Evolutionary conservation across 352 stramenopile species (phyloP), one percentile per base, ranked within the genome.

Genomic region (Hyaloperonospora arabidopsidis): DNA sequence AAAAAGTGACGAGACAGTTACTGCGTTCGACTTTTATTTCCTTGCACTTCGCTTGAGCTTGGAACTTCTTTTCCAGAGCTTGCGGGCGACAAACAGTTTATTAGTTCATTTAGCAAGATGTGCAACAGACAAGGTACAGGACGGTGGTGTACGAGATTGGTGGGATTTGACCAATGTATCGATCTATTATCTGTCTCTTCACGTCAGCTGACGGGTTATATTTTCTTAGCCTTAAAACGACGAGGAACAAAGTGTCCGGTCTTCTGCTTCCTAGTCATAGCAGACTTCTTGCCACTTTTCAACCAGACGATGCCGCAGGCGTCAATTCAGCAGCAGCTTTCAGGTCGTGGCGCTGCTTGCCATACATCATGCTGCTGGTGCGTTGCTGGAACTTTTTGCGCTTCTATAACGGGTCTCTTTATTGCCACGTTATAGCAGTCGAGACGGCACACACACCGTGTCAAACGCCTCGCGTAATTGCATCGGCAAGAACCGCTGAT

Each of bases 391-490:
- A 89, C 47, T 86, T 89, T 54, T 80, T 82, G 56, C 79, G 79
- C 68, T 88, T 89, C 57, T 86, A 70, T 54, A 90, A 93, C 49
- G 83, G 83, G 43, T 93, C 28, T 88, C 78, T 51, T 69, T 84
- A 64, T 84, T 89, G 57, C 80, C 80, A 36, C 80, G 76, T 53
- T 91, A 63, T 43, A 91, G 59, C 41, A 93, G 63, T 12, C 83
- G 78, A 64, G 75, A 80, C 0, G 83, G 83, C 21, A 93, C 79
- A 18, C 83, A 80, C 8, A 85, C 78, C 80, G 91, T 91, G 47
- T 89, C 78, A 44, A 93, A 93, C 61, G 91, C 83, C 19, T 88
- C 81, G 21, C 83, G 80, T 39, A 93, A 52, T 53, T 93, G 83
- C 15, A 61, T 85, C 44, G 88, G 38, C 52, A 93, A 45, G 57